A percentile compares a stretch with the other conserved stretches of the same genome.
phyloP scores from a whole-genome alignment of 495 filamentous ascomycete species.

The Platismatia glauca region DNA sequence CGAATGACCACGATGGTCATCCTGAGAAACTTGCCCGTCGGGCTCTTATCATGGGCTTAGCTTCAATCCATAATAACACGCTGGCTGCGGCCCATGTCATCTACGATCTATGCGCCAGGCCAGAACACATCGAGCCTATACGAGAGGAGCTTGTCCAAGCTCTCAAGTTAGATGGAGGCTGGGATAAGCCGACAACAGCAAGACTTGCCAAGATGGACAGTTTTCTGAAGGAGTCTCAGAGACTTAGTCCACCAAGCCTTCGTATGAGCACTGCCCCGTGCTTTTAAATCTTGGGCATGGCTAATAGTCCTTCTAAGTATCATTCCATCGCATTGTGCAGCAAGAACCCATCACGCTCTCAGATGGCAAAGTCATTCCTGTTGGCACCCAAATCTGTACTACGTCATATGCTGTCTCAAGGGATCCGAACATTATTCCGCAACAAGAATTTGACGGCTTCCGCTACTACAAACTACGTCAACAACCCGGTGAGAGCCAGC shows the following conservation, averaged over 20 bases:
- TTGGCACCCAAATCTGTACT: constrained; percentile 25
- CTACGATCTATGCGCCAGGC: constrained; percentile 35
- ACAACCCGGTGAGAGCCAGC: not conserved
- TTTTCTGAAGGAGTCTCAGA: constrained; percentile 46
- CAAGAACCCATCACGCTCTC: constrained; percentile 34
- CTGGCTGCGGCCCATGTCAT: constrained; percentile 35
- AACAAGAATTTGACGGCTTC: constrained; percentile 22
- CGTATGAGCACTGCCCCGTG: constrained; percentile 32
- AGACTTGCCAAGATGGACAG: constrained; percentile 46
- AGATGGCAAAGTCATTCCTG: constrained; percentile 35
- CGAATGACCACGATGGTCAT: no score
- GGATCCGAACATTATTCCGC: constrained; percentile 15
- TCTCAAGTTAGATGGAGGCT: constrained; percentile 30
- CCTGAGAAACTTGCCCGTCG: no score
- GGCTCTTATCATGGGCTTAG: no score
- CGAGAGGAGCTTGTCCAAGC: constrained; percentile 34
- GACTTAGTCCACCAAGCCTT: constrained; percentile 34
- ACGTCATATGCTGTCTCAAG: constrained; percentile 20
- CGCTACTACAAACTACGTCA: constrained; percentile 18
- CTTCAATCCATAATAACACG: constrained; percentile 35
- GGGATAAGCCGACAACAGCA: constrained; percentile 42
- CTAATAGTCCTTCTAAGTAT: not conserved
- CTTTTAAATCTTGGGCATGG: no score
- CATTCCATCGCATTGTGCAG: constrained; percentile 35
- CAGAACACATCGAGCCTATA: constrained; percentile 29